Conservation (phyloP, 768 basidiomycete species). For the Suillus hirtellus region DNA sequence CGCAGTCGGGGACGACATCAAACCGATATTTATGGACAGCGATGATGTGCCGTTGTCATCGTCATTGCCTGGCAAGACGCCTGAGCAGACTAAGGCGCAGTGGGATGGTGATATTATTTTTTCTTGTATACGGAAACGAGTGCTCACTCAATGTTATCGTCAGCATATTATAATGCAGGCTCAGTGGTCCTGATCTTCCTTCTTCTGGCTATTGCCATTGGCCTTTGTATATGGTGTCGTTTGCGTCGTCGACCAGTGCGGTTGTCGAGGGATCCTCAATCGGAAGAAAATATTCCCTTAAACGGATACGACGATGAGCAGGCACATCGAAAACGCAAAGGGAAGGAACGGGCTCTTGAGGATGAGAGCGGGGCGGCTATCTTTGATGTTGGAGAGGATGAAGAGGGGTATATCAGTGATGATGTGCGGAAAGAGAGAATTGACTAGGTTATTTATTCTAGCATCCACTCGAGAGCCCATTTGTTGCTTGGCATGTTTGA, state of each 20-base stretch:
- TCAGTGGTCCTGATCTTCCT: conserved; percentile 84
- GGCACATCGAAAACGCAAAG: conserved; percentile 39
- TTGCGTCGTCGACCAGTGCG: conserved; percentile 41
- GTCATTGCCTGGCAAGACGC: conserved; percentile 51
- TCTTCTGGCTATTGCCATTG: conserved; percentile 66
- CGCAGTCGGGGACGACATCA: conserved; percentile 69
- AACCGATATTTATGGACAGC: conserved; percentile 60
- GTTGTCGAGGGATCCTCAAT: conserved; percentile 2
- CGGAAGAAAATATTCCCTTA: conserved; percentile 75
- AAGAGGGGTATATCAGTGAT: conserved; percentile 38
- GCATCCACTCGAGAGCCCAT: neutral
- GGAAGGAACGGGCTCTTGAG: conserved; percentile 47
- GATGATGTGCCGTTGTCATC: conserved; percentile 38
- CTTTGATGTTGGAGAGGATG: conserved; percentile 57
- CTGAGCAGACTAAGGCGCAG: conserved; percentile 80
- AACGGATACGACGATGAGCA: conserved; percentile 49
- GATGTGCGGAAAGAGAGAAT: conserved; percentile 4
- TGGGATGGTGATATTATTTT: conserved; percentile 72
- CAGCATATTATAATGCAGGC: conserved; percentile 94
- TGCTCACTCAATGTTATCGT: conserved; percentile 10
- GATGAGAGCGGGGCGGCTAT: conserved; percentile 40
- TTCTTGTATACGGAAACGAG: conserved; percentile 2
- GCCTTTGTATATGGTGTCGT: conserved; percentile 80
- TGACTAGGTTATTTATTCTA: neutral
- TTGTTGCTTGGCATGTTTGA: neutral